Conservation (phyloP, 2,329 filamentous ascomycete genomes). For the Elsinoe fawcettii region DNA sequence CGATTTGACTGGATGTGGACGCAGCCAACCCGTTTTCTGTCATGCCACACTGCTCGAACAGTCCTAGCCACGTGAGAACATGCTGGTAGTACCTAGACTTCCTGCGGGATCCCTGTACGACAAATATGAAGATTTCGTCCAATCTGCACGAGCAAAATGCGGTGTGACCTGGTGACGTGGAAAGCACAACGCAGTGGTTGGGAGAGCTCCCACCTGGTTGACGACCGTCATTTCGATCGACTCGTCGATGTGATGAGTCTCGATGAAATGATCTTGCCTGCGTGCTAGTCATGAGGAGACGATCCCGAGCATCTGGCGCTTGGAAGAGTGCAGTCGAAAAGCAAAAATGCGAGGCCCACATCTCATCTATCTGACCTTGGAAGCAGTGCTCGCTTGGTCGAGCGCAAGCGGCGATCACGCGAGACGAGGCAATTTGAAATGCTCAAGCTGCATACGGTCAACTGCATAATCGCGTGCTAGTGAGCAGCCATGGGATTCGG, state of each 20-base stretch:
- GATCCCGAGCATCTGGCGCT: neutral
- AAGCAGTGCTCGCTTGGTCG: neutral
- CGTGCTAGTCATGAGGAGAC: neutral
- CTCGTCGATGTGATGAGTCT: neutral
- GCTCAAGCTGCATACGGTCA: neutral
- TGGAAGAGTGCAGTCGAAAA: neutral
- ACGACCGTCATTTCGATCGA: neutral
- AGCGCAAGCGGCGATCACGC: neutral
- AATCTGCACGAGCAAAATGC: slow-evolving; percentile 1
- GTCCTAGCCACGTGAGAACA: slow-evolving; percentile 6
- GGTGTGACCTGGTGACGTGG: slow-evolving; percentile 2
- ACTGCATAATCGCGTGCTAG: neutral
- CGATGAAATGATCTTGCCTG: neutral
- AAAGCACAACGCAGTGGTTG: neutral
- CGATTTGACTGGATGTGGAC: neutral
- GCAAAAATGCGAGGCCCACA: neutral
- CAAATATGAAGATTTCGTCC: slow-evolving; percentile 11
- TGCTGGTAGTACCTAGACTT: neutral
- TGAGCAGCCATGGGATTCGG: neutral
- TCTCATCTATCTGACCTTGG: neutral
- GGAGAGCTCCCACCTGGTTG: neutral
- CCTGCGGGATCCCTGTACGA: slow-evolving; percentile 12
- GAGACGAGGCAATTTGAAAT: slow-evolving; percentile 1
- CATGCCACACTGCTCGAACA: slow-evolving; percentile 1
- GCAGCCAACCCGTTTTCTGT: slow-evolving; percentile 12